Evolutionary conservation across 2,329 filamentous ascomycete genomes (phyloP).

Genomic region (Ambrosiella cleistominuta): DNA sequence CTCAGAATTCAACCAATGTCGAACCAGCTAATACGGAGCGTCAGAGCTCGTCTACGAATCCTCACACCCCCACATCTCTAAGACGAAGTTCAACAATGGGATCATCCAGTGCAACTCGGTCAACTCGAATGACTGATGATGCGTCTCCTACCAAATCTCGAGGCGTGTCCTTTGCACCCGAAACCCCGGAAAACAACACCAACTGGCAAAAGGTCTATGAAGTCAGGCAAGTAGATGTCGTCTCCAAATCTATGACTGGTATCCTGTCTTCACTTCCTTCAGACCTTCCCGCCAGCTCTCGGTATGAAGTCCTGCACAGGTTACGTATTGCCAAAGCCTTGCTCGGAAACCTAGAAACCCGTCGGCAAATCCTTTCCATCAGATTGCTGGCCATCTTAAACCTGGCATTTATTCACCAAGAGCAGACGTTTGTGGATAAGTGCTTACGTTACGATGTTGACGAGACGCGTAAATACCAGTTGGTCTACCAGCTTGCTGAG

Average conservation of each 20-base stretch:
- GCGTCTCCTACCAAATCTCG: constrained; percentile 32
- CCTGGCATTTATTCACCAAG: constrained; percentile 72
- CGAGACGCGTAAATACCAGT: constrained; percentile 71
- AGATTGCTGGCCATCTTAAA: constrained; percentile 80
- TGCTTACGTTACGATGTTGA: constrained; percentile 76
- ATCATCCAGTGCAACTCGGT: constrained; percentile 1
- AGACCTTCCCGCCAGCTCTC: constrained; percentile 52
- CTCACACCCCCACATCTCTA: constrained; percentile 57
- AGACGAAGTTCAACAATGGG: constrained; percentile 47
- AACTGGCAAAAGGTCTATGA: constrained; percentile 44
- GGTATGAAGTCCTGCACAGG: constrained; percentile 73
- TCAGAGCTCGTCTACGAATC: constrained; percentile 26
- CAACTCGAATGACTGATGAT: constrained; percentile 19
- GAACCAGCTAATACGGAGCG: neutral
- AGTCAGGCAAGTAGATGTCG: constrained; percentile 32
- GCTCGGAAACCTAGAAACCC: constrained; percentile 41
- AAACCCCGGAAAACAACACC: constrained; percentile 16
- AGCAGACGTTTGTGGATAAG: constrained; percentile 68
- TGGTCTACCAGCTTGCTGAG: constrained; percentile 83
- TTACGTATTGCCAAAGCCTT: constrained; percentile 72
- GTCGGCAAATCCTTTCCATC: constrained; percentile 61
- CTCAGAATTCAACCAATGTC: constrained; percentile 5
- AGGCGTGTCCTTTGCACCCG: constrained; percentile 20
- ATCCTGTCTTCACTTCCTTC: constrained; percentile 37
- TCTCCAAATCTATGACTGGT: constrained; percentile 35